Evolutionary conservation across 768 basidiomycete species (phyloP).

Genomic region (Auriscalpium microsporum): DNA sequence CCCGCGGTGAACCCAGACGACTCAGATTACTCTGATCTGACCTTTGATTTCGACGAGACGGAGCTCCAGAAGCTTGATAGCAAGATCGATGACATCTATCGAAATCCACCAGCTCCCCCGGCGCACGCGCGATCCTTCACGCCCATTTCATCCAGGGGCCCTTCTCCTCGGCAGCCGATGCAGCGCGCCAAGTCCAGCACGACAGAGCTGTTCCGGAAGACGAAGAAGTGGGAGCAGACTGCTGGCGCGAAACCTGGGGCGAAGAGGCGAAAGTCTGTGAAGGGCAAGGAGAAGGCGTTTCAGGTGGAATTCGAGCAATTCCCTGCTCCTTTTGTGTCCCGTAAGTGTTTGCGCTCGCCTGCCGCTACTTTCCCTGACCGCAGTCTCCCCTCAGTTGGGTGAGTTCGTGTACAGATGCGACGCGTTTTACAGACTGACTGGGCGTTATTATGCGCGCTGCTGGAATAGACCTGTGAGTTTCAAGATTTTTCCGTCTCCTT

Average conservation of each 20-base stretch:
- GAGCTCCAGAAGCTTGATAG: slow-evolving; percentile 49
- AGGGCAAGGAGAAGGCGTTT: slow-evolving; percentile 41
- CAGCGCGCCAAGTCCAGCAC: slow-evolving; percentile 6
- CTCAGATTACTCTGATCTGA: slow-evolving; percentile 25
- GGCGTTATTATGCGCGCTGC: not conserved
- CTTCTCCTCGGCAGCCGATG: slow-evolving; percentile 11
- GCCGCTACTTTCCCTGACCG: not conserved
- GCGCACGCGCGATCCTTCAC: slow-evolving; percentile 8
- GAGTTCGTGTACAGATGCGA: not conserved
- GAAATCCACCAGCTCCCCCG: slow-evolving; percentile 29
- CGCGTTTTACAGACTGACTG: not conserved
- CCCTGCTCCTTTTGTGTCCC: slow-evolving; percentile 65
- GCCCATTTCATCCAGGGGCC: slow-evolving; percentile 26
- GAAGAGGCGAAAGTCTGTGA: slow-evolving; percentile 37
- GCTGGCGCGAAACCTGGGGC: slow-evolving; percentile 72
- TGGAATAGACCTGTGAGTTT: slow-evolving; percentile 4
- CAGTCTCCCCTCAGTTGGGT: slow-evolving; percentile 11
- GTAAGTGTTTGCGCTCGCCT: slow-evolving; percentile 30
- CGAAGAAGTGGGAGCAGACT: slow-evolving; percentile 89
- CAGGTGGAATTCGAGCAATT: slow-evolving; percentile 43
- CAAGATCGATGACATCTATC: slow-evolving; percentile 40
- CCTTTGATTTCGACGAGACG: slow-evolving; percentile 45
- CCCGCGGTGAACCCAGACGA: slow-evolving; percentile 30
- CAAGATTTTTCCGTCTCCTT: not conserved
- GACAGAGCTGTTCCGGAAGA: slow-evolving; percentile 50